phyloP scores from a whole-genome alignment of 2,329 filamentous ascomycete genomes.

The Colletotrichum graminicola region DNA sequence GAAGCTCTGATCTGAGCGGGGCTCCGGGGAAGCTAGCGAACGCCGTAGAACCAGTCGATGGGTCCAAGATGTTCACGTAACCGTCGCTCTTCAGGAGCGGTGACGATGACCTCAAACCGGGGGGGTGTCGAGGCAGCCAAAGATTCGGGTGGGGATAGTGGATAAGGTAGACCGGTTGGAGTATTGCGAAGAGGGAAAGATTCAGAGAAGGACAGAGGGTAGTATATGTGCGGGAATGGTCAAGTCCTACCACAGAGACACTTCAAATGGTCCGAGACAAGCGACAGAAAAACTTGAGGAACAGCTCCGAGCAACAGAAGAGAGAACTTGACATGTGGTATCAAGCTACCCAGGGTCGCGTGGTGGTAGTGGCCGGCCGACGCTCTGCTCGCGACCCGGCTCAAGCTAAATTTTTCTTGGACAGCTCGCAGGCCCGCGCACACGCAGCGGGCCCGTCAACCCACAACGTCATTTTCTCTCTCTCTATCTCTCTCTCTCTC shows the following conservation, averaged over 20 bases:
- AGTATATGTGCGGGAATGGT: not conserved
- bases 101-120: conserved; percentile 39
- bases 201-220: not conserved
- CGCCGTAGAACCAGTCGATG: conserved; percentile 31
- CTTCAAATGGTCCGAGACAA: conserved; percentile 15
- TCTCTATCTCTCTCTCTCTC: not conserved
- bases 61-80: conserved; percentile 12
- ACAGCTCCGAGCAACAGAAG: not conserved
- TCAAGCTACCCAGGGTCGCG: conserved; percentile 24
- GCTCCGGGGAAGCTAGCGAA: conserved; percentile 21
- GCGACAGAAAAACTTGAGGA: not conserved
- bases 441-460: conserved; percentile 12
- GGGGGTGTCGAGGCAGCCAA: conserved; percentile 7
- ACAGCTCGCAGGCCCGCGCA: conserved; percentile 25
- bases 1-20: conserved; percentile 24
- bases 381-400: conserved; percentile 13
- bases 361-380: conserved; percentile 30
- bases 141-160: conserved; percentile 17
- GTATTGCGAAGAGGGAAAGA: not conserved
- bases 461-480: conserved; percentile 18
- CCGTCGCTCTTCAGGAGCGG: conserved; percentile 16
- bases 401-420: conserved; percentile 33
- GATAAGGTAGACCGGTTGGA: not conserved
- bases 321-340: conserved; percentile 36
- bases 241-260: not conserved